Evolutionary conservation across 2,329 filamentous ascomycete species (phyloP).

Genomic region (Phaeosphaeriaceae sp.): DNA sequence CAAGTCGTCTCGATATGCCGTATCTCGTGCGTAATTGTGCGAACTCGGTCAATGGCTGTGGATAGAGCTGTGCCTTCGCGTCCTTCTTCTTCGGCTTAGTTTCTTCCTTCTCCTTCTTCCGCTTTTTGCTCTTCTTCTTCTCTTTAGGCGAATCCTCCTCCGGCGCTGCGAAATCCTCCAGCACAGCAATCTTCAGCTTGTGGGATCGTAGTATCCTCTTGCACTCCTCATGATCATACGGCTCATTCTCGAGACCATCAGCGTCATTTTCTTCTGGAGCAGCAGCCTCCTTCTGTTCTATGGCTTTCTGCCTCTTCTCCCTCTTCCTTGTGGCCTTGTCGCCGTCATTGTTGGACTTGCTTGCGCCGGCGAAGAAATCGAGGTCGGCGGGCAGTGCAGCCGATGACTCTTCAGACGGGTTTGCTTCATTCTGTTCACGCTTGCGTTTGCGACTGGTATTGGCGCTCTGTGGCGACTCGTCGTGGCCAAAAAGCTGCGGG

Average conservation of each 20-base stretch:
- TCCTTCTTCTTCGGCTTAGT: slow-evolving; percentile 55
- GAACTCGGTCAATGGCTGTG: slow-evolving; percentile 82
- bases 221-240: slow-evolving; percentile 72
- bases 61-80: slow-evolving; percentile 70
- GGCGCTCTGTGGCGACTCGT: slow-evolving; percentile 32
- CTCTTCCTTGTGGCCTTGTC: slow-evolving; percentile 19
- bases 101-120: slow-evolving; percentile 45
- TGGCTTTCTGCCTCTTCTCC: slow-evolving; percentile 20
- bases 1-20: slow-evolving; percentile 74
- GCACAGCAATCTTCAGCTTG: slow-evolving; percentile 81
- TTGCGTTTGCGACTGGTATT: slow-evolving; percentile 52
- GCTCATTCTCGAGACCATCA: slow-evolving; percentile 11
- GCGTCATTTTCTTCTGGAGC: slow-evolving; percentile 6
- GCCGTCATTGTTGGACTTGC: slow-evolving; percentile 12
- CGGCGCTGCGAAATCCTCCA: slow-evolving; percentile 58
- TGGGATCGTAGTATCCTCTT: slow-evolving; percentile 78
- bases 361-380: slow-evolving; percentile 52
- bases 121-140: slow-evolving; percentile 61
- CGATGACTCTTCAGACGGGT: slow-evolving; percentile 1
- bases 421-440: slow-evolving; percentile 35
- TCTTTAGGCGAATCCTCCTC: slow-evolving; percentile 59
- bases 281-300: slow-evolving; percentile 10
- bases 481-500: slow-evolving; percentile 70
- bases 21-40: slow-evolving; percentile 73
- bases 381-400: slow-evolving; percentile 43